Conservation (phyloP, 2,329 filamentous ascomycete genomes). For the Magnaporthiopsis incrustans region DNA sequence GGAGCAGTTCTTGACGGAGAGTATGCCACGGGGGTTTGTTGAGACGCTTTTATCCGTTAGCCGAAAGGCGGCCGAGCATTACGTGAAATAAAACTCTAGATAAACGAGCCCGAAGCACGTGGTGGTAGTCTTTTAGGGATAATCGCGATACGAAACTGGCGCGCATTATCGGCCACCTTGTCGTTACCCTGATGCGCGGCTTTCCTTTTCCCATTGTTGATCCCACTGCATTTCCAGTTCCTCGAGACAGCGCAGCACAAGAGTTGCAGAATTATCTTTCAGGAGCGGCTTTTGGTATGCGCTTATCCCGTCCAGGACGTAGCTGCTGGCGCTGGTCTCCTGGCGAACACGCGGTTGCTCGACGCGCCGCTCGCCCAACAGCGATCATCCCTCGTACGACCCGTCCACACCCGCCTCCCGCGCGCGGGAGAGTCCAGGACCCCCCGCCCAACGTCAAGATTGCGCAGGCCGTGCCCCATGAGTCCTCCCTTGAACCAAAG, state of each 20-base stretch:
- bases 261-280: constrained; percentile 41
- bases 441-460: too few species aligned
- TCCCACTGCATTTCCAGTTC: constrained; percentile 34
- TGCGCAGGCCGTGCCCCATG: too few species aligned
- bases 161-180: background rate
- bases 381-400: too few species aligned
- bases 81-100: background rate
- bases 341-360: too few species aligned
- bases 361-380: too few species aligned
- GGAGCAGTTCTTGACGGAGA: too few species aligned
- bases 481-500: too few species aligned
- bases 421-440: too few species aligned
- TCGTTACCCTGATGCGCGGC: too few species aligned
- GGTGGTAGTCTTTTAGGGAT: background rate
- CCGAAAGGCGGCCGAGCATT: background rate
- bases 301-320: constrained; percentile 67
- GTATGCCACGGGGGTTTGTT: too few species aligned
- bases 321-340: constrained; percentile 60
- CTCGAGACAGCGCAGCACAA: constrained; percentile 41
- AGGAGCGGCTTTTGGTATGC: constrained; percentile 40
- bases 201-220: constrained; percentile 4
- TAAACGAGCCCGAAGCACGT: too few species aligned
- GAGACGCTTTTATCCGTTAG: background rate
- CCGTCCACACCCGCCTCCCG: too few species aligned
- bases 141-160: background rate